These are phyloP conservation scores for Podospora tetraspora DNA, from an alignment of 495 filamentous ascomycete genomes.

Conservation along the genomic window DNA sequence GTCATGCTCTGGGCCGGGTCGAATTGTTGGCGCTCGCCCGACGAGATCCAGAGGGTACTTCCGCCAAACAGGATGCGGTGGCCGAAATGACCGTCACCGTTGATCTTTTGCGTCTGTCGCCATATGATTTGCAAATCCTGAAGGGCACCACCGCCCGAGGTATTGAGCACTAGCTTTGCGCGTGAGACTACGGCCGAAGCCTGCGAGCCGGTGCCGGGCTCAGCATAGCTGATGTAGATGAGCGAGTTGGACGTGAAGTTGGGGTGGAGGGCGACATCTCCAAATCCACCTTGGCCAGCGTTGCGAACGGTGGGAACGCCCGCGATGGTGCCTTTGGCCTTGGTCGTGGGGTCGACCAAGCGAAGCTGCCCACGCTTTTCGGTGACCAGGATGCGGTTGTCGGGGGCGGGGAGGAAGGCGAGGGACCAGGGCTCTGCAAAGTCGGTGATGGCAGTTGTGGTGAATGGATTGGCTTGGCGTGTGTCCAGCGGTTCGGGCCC, in stretches of 20 bases:
- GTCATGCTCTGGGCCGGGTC: slow-evolving; percentile 33
- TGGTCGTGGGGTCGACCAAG: slow-evolving; percentile 31
- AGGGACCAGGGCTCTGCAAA: slow-evolving; percentile 33
- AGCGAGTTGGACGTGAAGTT: slow-evolving; percentile 31
- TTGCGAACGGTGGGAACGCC: slow-evolving; percentile 33
- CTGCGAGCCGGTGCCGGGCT: slow-evolving; percentile 26
- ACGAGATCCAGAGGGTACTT: slow-evolving; percentile 33
- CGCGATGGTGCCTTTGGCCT: slow-evolving; percentile 31
- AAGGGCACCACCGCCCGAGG: slow-evolving; percentile 33
- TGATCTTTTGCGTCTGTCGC: slow-evolving; percentile 31
- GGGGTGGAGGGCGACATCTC: slow-evolving; percentile 35
- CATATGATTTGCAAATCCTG: slow-evolving; percentile 33
- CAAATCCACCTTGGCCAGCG: slow-evolving; percentile 34
- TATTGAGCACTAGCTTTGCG: slow-evolving; percentile 30
- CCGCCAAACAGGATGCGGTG: slow-evolving; percentile 32
- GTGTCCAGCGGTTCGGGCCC: slow-evolving; percentile 22
- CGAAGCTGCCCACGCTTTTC: slow-evolving; percentile 32
- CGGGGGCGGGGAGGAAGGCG: slow-evolving; percentile 30
- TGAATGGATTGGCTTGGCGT: slow-evolving; percentile 30
- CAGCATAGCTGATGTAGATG: slow-evolving; percentile 38
- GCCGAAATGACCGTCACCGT: slow-evolving; percentile 30
- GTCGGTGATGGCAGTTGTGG: slow-evolving; percentile 29
- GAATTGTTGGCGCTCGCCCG: slow-evolving; percentile 34
- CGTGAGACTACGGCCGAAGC: slow-evolving; percentile 32
- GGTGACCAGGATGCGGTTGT: slow-evolving; percentile 34